Conservation (phyloP, 768 basidiomycete genomes). For the Lactarius sp. region DNA sequence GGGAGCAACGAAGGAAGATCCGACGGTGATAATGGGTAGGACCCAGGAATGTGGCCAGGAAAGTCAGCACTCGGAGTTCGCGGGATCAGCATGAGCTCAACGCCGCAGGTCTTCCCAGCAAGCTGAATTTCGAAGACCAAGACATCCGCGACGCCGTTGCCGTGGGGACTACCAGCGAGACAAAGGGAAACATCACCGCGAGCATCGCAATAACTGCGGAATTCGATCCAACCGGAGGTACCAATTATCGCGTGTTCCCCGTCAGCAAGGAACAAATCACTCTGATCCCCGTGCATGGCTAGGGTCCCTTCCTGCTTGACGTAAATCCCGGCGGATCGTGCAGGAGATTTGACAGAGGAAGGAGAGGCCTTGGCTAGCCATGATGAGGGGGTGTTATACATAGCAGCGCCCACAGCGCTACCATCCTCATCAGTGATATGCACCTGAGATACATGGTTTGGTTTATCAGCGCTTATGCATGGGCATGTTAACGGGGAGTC, state of each 20-base stretch:
- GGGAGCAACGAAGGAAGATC: not conserved
- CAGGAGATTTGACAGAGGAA: not conserved
- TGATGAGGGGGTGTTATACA: not conserved
- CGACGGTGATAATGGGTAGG: constrained; percentile 14
- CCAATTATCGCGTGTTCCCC: constrained; percentile 13
- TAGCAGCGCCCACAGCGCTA: not conserved
- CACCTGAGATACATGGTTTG: constrained; percentile 4
- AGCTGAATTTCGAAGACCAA: constrained; percentile 7
- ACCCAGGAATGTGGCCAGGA: constrained; percentile 16
- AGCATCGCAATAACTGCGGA: constrained; percentile 6
- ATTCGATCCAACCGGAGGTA: constrained; percentile 11
- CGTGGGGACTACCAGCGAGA: constrained; percentile 1
- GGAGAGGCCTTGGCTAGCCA: not conserved
- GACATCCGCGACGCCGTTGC: constrained; percentile 3
- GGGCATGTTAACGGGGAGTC: constrained; percentile 14
- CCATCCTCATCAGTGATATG: constrained; percentile 13
- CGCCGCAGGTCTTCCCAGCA: constrained; percentile 1
- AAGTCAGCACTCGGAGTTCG: constrained; percentile 2
- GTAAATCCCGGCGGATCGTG: constrained; percentile 4
- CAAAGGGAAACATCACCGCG: constrained; percentile 4
- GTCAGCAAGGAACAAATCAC: constrained; percentile 2
- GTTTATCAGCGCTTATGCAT: not conserved
- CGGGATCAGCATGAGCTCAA: constrained; percentile 14
- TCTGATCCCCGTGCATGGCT: not conserved
- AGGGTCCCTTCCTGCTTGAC: constrained; percentile 1